These are phyloP conservation scores for Suillus plorans DNA, from an alignment of 768 basidiomycete genomes.

Conservation along the genomic window DNA sequence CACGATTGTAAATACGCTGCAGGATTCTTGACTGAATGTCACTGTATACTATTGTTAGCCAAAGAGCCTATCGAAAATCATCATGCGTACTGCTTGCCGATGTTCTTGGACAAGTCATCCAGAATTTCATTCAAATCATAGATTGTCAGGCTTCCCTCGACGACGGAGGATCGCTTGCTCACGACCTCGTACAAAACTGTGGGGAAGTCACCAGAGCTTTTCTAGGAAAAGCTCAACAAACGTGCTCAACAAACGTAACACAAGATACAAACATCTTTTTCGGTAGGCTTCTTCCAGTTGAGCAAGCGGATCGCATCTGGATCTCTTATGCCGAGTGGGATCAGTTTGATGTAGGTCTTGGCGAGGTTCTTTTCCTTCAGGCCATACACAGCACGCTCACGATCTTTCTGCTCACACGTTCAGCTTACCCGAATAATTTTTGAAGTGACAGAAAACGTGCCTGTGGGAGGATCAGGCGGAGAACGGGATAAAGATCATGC, in stretches of 20 bases:
- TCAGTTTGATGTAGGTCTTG: conserved; percentile 87
- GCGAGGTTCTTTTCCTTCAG: conserved; percentile 94
- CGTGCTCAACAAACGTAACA: not conserved
- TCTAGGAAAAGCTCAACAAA: conserved; percentile 37
- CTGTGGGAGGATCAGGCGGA: conserved; percentile 90
- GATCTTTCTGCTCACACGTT: conserved; percentile 70
- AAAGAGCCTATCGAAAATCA: not conserved
- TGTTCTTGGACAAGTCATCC: conserved; percentile 70
- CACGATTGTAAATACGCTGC: conserved; percentile 71
- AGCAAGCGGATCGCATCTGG: conserved; percentile 79
- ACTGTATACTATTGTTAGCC: conserved; percentile 38
- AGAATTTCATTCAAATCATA: conserved; percentile 81
- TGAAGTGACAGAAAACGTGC: conserved; percentile 34
- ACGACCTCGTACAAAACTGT: conserved; percentile 86
- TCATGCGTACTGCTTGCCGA: conserved; percentile 67
- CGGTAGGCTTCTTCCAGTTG: conserved; percentile 88
- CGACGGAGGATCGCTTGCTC: conserved; percentile 76
- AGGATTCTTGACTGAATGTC: conserved; percentile 75
- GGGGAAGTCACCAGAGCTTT: conserved; percentile 83
- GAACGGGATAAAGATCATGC: conserved; percentile 83
- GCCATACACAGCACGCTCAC: conserved; percentile 89
- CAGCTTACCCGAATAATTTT: not conserved
- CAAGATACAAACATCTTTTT: conserved; percentile 51
- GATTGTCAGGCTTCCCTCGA: conserved; percentile 73
- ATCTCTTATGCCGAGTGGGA: conserved; percentile 78